These are phyloP conservation scores for Quercus gilva DNA, from an alignment of 306 rosid species.

Conservation along the genomic window DNA sequence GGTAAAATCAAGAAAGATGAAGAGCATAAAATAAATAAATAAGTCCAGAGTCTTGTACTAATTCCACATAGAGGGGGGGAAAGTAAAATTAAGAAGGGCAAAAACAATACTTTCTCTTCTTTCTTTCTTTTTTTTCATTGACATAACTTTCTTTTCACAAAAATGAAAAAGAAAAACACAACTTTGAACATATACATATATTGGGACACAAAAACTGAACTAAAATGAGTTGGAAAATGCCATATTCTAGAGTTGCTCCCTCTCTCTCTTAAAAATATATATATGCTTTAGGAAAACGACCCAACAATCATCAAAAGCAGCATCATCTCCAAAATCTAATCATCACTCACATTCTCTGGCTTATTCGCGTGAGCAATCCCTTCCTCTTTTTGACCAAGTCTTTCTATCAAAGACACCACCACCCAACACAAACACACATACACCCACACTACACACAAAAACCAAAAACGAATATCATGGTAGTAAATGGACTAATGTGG, in stretches of 20 bases:
- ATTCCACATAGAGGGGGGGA: too few relatives aligned
- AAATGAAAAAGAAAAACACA: too few relatives aligned
- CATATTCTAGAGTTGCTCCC: not conserved
- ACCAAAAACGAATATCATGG: slow-evolving; percentile 16
- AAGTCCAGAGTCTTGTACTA: too few relatives aligned
- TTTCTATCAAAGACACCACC: slow-evolving; percentile 30
- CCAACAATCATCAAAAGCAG: slow-evolving; percentile 60
- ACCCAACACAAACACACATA: slow-evolving; percentile 1
- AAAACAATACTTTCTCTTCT: too few relatives aligned
- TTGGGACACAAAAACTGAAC: too few relatives aligned
- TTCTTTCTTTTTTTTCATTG: too few relatives aligned
- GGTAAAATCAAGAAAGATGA: too few relatives aligned
- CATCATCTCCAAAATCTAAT: slow-evolving; percentile 25
- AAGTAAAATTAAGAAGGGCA: too few relatives aligned
- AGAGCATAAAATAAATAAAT: too few relatives aligned
- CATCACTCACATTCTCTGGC: slow-evolving; percentile 20
- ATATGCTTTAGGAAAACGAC: slow-evolving; percentile 49
- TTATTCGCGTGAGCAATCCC: slow-evolving; percentile 42
- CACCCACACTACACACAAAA: not conserved
- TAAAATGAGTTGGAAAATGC: not conserved
- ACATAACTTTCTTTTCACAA: too few relatives aligned
- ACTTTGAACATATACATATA: too few relatives aligned
- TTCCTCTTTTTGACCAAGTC: slow-evolving; percentile 59
- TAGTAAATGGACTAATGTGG: slow-evolving; percentile 39
- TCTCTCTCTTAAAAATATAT: not conserved